These are phyloP conservation scores for Corymbia maculata DNA, from an alignment of 345 rosid species.

Conservation along the genomic window DNA sequence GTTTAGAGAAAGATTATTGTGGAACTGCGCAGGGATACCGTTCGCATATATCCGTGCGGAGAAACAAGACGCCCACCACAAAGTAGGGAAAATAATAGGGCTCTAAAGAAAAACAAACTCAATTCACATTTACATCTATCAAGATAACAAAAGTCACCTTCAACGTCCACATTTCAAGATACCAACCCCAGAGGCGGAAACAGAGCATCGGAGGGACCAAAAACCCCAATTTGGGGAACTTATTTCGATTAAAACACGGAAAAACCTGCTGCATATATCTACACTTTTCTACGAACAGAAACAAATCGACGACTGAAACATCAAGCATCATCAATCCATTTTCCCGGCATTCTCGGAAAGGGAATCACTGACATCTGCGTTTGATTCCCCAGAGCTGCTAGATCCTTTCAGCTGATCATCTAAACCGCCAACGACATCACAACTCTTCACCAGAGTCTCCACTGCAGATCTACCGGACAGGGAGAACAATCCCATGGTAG, in stretches of 20 bases:
- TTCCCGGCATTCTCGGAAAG: not conserved
- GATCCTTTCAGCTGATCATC: not conserved
- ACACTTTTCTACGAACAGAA: constrained; percentile 1
- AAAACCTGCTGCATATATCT: constrained; percentile 12
- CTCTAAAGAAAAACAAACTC: not conserved
- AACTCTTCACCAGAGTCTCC: not conserved
- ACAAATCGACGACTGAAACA: not conserved
- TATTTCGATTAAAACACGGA: not conserved
- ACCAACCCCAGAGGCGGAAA: not conserved
- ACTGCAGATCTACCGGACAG: constrained; percentile 12
- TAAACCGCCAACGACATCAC: not conserved
- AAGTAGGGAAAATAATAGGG: not conserved
- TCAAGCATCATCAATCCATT: not conserved
- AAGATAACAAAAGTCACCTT: not conserved
- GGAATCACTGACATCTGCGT: not conserved
- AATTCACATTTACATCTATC: not conserved
- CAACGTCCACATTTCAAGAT: not conserved
- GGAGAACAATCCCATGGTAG: constrained; percentile 30
- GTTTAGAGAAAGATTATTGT: not conserved
- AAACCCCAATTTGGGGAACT: not conserved
- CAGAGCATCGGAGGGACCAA: not conserved
- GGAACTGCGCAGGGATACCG: not conserved
- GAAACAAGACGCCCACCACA: not conserved
- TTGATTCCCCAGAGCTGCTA: constrained; percentile 7
- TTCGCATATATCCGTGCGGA: not conserved